Base-by-base conservation (phyloP, 1,284 basidiomycete genomes). In the Cutaneotrichosporon sp. region DNA sequence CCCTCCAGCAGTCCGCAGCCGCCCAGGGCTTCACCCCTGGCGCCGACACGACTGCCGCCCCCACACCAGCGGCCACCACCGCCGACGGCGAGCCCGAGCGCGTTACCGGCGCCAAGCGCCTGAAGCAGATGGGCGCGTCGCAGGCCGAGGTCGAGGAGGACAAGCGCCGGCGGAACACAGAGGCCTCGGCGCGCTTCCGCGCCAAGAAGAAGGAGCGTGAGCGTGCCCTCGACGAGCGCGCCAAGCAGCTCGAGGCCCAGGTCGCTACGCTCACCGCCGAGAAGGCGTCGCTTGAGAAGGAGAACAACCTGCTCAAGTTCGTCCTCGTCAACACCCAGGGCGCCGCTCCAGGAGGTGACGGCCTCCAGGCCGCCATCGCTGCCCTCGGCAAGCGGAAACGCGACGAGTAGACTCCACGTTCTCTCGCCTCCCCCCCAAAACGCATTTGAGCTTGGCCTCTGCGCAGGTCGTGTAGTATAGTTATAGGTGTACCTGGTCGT, bases 191-290 rank as follows among this genome's bases (percentile, higher is more conserved):
- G n/a, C 87, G 94, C 14, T 98, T 98, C 82, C 81, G 94, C 55
- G 78, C 93, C 67, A 98, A 98, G 83, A 98, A 98, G 82, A 98
- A 98, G 81, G 91, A 97, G 76, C 81, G 96, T 18, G 94, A 98
- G 77, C 87, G 86, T 14, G 91, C 91, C 10, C 78, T 98, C 15
- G 94, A 98, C 76, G 81, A 80, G 46, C 85, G 86, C 66, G 85
- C 89, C 17, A 46, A 92, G 76, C 91, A 96, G 68, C 80, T 97
- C n/a, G 87, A 92, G 71, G 78, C 78, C 1, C 84, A 87, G 52
- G 87, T 97, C 9, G 79, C 79, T 42, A 86, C 88, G 65, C 80
- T 97, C 8, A 87, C 93, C 75, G 83, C 87, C 63, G 91, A 97
- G 74, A 94, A 93, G 75, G 89, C 91, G 68, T 85, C 84, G 0